Evolutionary conservation across 2,329 filamentous ascomycete genomes (phyloP).

Genomic region (Penicillium griseofulvum): DNA sequence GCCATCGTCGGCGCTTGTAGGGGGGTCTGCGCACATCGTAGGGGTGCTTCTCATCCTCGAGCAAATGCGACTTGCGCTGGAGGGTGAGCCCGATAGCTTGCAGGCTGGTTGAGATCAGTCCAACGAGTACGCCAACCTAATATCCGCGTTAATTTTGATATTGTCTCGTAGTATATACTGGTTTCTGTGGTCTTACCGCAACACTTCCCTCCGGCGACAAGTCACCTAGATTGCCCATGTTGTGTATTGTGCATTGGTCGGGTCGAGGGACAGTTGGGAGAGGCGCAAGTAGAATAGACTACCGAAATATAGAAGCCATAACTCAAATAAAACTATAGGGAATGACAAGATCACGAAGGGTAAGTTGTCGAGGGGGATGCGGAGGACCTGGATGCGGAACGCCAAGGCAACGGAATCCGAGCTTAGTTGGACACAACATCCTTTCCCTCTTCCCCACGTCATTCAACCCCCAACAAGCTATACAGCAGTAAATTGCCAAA

Average conservation of each 20-base stretch:
- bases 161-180: not conserved
- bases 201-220: constrained; percentile 76
- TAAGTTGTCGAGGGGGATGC: constrained; percentile 9
- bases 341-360: constrained; percentile 8
- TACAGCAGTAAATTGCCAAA: constrained; percentile 45
- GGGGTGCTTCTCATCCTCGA: constrained; percentile 87
- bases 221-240: constrained; percentile 70
- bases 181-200: constrained; percentile 55
- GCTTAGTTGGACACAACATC: constrained; percentile 25
- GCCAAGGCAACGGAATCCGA: constrained; percentile 22
- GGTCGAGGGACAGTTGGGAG: constrained; percentile 44
- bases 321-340: constrained; percentile 6
- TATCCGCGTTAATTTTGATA: constrained; percentile 15
- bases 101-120: constrained; percentile 86
- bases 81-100: constrained; percentile 93
- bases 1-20: constrained; percentile 88
- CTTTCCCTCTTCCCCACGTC: constrained; percentile 21
- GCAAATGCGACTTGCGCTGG: constrained; percentile 95
- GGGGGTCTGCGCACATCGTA: constrained; percentile 79
- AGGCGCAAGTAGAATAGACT: constrained; percentile 11
- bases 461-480: constrained; percentile 15
- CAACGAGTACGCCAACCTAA: constrained; percentile 88
- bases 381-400: constrained; percentile 21
- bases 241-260: constrained; percentile 37
- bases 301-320: constrained; percentile 22